Evolutionary conservation across 2,329 filamentous ascomycete species (phyloP), one percentile per base, ranked within the genome.

Genomic region (Diaporthe sp.): DNA sequence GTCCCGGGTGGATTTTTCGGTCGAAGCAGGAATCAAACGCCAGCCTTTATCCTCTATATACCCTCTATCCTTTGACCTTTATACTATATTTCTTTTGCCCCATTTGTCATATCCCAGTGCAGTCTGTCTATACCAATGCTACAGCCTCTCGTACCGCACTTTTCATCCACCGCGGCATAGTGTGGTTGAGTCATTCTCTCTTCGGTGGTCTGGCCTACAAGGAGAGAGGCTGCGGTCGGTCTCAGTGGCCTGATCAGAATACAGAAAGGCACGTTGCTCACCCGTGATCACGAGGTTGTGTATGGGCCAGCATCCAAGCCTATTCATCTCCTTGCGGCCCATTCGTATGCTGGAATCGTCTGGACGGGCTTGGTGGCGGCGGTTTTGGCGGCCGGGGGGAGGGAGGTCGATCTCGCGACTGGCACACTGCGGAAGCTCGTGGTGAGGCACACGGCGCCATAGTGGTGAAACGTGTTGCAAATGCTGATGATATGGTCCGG

Each of bases 351-450:
- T 15, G n/a, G 2, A n/a, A 55, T 57, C 47, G 47, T 25, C 60
- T 58, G 33, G 71, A 45, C 38, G 71, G 71, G 19, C 71, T 76
- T 13, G 72, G 74, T 12, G 83, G 83, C 28, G 84, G 83, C 12
- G 83, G 84, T 55, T 82, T 83, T 22, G 83, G 83, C 25, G 84
- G 82, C 15, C 77, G 78, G 73, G 83, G 83, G 25, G 82, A 83
- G 30, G 83, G 83, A 25, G 84, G 83, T 71, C 83, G 82, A 66
- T 79, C 82, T 78, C 82, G 73, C 22, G 73, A 75, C 70, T 55
- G 69, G 61, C 70, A 75, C 40, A 68, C 61, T 33, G 30, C 15
- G 28, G 54, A 40, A 25, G 8, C 35, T 30, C 28, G 61, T 30
- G 28, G 17, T 17, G 61, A 55, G 38, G 35, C 19, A 58, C 45